Base-by-base conservation (phyloP, 495 filamentous ascomycete species). In the Geopyxis carbonaria region DNA sequence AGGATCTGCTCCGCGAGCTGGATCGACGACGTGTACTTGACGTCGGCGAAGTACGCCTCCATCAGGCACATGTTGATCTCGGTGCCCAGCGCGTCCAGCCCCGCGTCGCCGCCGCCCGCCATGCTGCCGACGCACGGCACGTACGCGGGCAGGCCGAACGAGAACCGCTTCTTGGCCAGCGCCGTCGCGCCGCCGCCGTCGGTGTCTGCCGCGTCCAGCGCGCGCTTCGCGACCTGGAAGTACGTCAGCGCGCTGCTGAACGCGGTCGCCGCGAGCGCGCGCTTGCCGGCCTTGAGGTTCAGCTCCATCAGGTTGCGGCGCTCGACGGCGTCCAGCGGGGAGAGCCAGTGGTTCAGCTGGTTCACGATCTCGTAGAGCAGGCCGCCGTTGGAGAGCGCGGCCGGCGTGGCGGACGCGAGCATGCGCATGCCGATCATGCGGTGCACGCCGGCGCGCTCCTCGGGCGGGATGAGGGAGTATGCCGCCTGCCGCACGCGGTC, bases 311-410 rank as follows among this genome's bases (percentile, higher is more conserved):
- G 44, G 24, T 43, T 39, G 9, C 42, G 42, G 11, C 51, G 39
- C 20, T 56, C 51, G 2, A 40, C 9, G 25, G 28, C 40, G 20
- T 45, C 47, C 36, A 56, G 24, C 31, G 52, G 52, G 18, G 52
- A 47, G 14, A 56, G 22, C 51, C 50, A 56, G 32, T 56, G 51
- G 34, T 56, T 56, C 21, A 56, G 52, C 25, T 56, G 52, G 21
- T 56, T 55, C 16, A 56, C 52, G 7, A 56, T 51, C 40, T 55
- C 52, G 27, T 56, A 56, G n/a, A 56, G 38, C 47, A 56, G 42
- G 14, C 37, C 32, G 15, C 48, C 51, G 27, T 41, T 33, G n/a
- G n/a, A n/a, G 23, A 55, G 24, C 18, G 55, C 46, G 10, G 50
- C 37, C 16, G 51, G 51, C 5, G 51, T 44, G 9, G 54, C 44